Conservation (phyloP, 495 filamentous ascomycete genomes). For the Lasiosphaeris hirsuta region DNA sequence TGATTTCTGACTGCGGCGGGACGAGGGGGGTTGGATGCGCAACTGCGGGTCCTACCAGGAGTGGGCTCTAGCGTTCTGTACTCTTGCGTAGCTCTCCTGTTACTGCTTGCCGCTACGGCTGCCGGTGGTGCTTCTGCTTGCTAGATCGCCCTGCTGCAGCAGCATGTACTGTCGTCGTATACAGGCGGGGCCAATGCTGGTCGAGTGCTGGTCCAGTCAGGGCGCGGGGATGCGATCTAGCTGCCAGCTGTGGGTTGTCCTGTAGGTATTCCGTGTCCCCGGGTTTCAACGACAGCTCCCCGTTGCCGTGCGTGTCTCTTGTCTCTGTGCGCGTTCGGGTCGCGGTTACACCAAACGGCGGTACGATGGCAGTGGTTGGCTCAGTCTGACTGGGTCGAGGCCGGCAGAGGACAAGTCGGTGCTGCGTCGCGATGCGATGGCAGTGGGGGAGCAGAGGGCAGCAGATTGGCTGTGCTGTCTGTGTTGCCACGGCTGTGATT, state of each 20-base stretch:
- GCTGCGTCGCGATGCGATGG: constrained; percentile 11
- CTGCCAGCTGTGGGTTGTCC: not conserved
- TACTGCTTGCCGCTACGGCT: no score
- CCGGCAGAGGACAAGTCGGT: constrained; percentile 25
- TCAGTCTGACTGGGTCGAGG: constrained; percentile 29
- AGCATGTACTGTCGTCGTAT: constrained; percentile 16
- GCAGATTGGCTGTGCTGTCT: constrained; percentile 25
- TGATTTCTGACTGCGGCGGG: constrained; percentile 14
- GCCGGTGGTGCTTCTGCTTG: constrained; percentile 16
- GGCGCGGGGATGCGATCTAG: constrained; percentile 7
- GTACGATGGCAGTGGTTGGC: constrained; percentile 31
- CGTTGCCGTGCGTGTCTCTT: constrained; percentile 19
- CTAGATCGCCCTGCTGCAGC: constrained; percentile 33
- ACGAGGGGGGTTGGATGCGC: constrained; percentile 23
- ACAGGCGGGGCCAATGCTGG: not conserved
- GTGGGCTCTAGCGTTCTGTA: constrained; percentile 25
- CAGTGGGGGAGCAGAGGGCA: not conserved
- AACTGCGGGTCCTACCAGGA: constrained; percentile 26
- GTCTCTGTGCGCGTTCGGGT: constrained; percentile 26
- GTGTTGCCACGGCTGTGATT: constrained; percentile 22
- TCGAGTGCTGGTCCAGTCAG: constrained; percentile 12
- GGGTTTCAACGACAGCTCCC: constrained; percentile 21
- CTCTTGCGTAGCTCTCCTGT: not conserved
- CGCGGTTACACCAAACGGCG: constrained; percentile 33
- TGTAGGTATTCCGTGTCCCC: constrained; percentile 23